phyloP scores from a whole-genome alignment of 495 filamentous ascomycete genomes.

The Entonaema liquescens region DNA sequence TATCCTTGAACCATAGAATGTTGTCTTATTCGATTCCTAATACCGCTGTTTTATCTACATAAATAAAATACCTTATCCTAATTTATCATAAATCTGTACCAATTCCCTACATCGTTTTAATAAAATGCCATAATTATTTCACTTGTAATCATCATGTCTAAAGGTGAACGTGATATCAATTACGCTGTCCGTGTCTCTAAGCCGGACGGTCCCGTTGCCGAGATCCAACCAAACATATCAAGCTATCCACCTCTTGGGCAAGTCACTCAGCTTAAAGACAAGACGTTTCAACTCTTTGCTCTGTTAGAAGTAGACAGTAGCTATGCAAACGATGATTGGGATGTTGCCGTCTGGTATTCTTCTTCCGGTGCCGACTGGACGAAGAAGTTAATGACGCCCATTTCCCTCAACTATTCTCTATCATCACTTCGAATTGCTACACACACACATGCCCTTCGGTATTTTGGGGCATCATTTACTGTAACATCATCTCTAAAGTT shows the following conservation, averaged over 20 bases:
- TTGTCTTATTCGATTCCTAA: not conserved
- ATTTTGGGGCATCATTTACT: conserved; percentile 55
- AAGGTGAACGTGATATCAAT: conserved; percentile 24
- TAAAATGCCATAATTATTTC: conserved; percentile 22
- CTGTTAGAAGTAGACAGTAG: conserved; percentile 71
- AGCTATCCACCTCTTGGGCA: conserved; percentile 75
- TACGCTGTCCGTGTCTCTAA: conserved; percentile 35
- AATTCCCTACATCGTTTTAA: not conserved
- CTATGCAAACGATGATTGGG: conserved; percentile 68
- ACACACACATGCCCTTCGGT: conserved; percentile 51
- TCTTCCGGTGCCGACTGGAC: conserved; percentile 59
- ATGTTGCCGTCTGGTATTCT: conserved; percentile 82
- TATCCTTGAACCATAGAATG: not conserved
- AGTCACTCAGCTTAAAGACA: conserved; percentile 64
- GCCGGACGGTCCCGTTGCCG: not conserved
- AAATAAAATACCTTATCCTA: not conserved
- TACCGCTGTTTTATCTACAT: not conserved
- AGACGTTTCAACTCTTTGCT: conserved; percentile 69
- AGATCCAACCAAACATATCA: conserved; percentile 47
- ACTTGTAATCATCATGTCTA: conserved; percentile 3
- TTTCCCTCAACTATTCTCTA: conserved; percentile 51
- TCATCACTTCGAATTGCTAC: conserved; percentile 48
- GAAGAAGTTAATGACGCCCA: conserved; percentile 51
- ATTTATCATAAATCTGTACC: not conserved
- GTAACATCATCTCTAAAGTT: conserved; percentile 64